A percentile compares a stretch with the other conserved stretches of the same genome.
Conservation (phyloP, 2,329 filamentous ascomycete genomes). For the Neophaeococcomyces mojaviensis region DNA sequence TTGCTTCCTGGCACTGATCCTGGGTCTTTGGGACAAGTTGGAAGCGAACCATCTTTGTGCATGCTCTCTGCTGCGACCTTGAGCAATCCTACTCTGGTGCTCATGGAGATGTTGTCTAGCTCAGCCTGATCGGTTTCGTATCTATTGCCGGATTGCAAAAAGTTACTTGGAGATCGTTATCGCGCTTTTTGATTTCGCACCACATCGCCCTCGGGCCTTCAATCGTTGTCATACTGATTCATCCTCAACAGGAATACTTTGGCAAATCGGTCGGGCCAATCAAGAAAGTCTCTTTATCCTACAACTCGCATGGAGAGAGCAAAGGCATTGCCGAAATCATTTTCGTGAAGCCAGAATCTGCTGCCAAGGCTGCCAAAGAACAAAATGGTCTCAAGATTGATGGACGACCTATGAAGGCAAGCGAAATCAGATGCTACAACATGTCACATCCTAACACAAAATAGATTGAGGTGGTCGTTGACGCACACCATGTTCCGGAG, state of each 20-base stretch:
- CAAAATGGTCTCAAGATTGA: conserved; percentile 89
- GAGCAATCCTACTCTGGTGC: too few relatives aligned
- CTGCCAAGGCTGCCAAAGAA: conserved; percentile 72
- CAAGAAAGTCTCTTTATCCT: conserved; percentile 84
- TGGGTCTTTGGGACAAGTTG: too few relatives aligned
- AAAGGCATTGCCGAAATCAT: conserved; percentile 86
- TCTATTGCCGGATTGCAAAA: too few relatives aligned
- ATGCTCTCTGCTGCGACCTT: too few relatives aligned
- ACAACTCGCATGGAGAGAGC: conserved; percentile 85
- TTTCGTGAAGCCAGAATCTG: conserved; percentile 73
- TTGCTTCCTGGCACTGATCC: too few relatives aligned
- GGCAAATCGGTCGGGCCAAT: conserved; percentile 76
- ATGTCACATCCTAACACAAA: conserved; percentile 11
- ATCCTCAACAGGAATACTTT: conserved; percentile 85
- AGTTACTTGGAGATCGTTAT: too few relatives aligned
- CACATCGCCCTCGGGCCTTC: conserved; percentile 7
- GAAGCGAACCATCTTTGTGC: too few relatives aligned
- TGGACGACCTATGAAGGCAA: conserved; percentile 80
- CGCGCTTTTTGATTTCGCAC: too few relatives aligned
- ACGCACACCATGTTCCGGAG: conserved; percentile 62
- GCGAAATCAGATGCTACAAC: conserved; percentile 17
- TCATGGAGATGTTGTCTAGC: too few relatives aligned
- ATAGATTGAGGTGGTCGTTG: conserved; percentile 84
- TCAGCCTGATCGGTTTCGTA: too few relatives aligned
- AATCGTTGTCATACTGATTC: conserved; percentile 37